Base-by-base conservation (phyloP, 805 yeast species). In the Saccharomycopsis fermentans region DNA sequence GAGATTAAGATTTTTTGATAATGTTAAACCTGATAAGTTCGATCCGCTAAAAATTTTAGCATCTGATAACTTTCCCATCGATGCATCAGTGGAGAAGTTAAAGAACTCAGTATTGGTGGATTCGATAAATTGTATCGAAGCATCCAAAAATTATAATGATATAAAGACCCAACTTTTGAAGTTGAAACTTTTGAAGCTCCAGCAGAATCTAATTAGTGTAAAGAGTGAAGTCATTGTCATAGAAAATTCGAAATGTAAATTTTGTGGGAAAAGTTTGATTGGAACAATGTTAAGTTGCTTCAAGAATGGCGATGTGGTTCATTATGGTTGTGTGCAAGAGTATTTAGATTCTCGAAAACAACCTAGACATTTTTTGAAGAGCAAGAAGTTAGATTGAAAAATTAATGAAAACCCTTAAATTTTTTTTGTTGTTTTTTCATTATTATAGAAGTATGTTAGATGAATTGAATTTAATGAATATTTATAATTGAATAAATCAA, bases 231-330 rank as follows among this genome's bases (percentile, higher is more conserved):
- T 58, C 43, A 59, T 14, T 66, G 73, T 40, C 12, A 39, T 26
- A n/a, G 66, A 67, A 29, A 69, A 71, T 39, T 66, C 73, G 43
- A 37, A 55, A 4, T 76, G 80, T 63, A 54, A 63, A 1, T 65
- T 70, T 8, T 76, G 80, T 61, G 62, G 66, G 17, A 72, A 73
- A 51, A 63, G 66, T 19, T 63, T 76, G 40, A 78, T 78, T 16
- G 70, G 70, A 57, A 67, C 74, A 47, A 71, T 76, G 5, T 67
- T 73, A 48, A 67, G 73, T 40, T 72, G 69, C 2, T 66, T 67
- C 14, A 61, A 59, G 3, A 64, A 66, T 12, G 67, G 68, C 26
- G 61, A 67, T 24, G 64, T 76, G 6, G 71, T 73, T 1, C 80
- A 76, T 62, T 76, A 72, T 64, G 73, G 73, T 12, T 76, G 79